phyloP scores from a whole-genome alignment of 73 alveolate genomes.

The Tetrahymena elliotti region DNA sequence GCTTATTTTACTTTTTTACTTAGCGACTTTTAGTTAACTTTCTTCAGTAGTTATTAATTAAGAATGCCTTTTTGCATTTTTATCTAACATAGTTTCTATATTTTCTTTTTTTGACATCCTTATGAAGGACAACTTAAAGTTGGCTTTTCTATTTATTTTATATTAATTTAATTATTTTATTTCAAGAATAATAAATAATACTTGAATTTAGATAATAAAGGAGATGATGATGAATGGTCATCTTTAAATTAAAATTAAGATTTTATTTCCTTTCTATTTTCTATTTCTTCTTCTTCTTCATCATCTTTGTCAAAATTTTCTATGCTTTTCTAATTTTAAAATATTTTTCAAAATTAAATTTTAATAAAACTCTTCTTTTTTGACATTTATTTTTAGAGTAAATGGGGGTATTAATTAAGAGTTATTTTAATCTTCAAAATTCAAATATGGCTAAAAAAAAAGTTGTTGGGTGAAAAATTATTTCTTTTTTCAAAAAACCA shows the following conservation, averaged over 20 bases:
- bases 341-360: not conserved
- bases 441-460: no score
- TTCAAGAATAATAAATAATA: not conserved
- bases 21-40: not conserved
- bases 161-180: not conserved
- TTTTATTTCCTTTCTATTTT: not conserved
- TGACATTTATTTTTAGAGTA: no score
- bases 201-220: not conserved
- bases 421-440: no score
- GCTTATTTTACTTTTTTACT: not conserved
- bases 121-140: not conserved
- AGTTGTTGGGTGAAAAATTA: no score
- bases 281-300: not conserved
- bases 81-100: not conserved
- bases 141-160: not conserved
- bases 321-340: not conserved
- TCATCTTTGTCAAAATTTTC: not conserved
- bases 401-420: no score
- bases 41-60: not conserved
- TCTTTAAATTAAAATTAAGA: not conserved
- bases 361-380: not conserved
- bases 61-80: not conserved
- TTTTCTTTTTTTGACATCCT: not conserved
- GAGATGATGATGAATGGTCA: not conserved
- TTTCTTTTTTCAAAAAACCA: no score